Evolutionary conservation across 768 basidiomycete species (phyloP).

Genomic region (Rhizopogon roseolus): DNA sequence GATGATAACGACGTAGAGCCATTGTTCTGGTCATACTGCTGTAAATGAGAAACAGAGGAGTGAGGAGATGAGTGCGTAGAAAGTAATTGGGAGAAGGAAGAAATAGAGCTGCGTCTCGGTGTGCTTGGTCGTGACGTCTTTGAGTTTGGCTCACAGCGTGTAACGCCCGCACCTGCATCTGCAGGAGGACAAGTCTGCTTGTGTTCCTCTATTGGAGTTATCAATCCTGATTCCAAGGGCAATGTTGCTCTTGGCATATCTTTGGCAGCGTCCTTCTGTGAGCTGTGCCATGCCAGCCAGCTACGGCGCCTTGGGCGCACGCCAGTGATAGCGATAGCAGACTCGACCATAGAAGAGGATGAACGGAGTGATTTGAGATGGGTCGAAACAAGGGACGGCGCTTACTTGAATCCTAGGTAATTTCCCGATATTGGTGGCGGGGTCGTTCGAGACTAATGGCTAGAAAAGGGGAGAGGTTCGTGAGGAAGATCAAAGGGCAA

Average conservation of each 20-base stretch:
- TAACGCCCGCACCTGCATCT: background rate
- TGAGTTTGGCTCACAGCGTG: constrained; percentile 2
- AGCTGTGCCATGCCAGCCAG: constrained; percentile 23
- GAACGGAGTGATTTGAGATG: constrained; percentile 5
- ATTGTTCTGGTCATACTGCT: constrained; percentile 14
- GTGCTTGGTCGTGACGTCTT: constrained; percentile 16
- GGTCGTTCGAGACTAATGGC: constrained; percentile 19
- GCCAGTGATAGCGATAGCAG: background rate
- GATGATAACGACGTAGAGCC: constrained; percentile 8
- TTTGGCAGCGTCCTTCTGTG: constrained; percentile 16
- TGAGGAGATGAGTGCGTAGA: constrained; percentile 17
- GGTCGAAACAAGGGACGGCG: constrained; percentile 11
- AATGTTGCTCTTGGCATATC: constrained; percentile 8
- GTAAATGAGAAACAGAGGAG: constrained; percentile 11
- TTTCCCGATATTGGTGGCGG: constrained; percentile 21
- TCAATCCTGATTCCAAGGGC: constrained; percentile 12
- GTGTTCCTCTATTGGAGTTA: constrained; percentile 13
- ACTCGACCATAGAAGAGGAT: constrained; percentile 15
- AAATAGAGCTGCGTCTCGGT: constrained; percentile 16
- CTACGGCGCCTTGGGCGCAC: constrained; percentile 17
- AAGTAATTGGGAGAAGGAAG: constrained; percentile 21
- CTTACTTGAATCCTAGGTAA: constrained; percentile 27
- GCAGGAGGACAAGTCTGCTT: background rate
- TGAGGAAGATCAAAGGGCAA: constrained; percentile 6
- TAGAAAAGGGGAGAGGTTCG: constrained; percentile 20